Evolutionary conservation across 495 filamentous ascomycete genomes (phyloP).

Genomic region (Annulohypoxylon bovei): DNA sequence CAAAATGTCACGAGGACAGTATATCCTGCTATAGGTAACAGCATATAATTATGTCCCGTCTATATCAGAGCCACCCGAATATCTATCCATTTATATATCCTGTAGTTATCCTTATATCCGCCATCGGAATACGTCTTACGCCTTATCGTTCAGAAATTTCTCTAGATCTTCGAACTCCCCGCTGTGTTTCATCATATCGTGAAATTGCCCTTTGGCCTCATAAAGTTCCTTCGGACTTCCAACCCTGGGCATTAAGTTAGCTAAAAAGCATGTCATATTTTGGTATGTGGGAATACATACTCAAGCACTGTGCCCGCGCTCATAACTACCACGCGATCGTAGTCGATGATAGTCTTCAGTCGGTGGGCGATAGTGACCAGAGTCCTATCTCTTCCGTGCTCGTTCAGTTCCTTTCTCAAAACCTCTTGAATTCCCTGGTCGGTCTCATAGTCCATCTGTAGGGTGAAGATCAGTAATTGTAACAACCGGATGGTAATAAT

Average conservation of each 20-base stretch:
- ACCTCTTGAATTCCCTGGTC: constrained; percentile 62
- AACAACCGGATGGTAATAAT: not conserved
- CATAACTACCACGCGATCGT: constrained; percentile 62
- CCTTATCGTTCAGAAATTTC: constrained; percentile 30
- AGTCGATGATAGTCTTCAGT: constrained; percentile 61
- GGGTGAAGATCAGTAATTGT: not conserved
- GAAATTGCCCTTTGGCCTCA: constrained; percentile 55
- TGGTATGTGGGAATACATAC: constrained; percentile 31
- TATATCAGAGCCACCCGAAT: not conserved
- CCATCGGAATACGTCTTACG: not conserved
- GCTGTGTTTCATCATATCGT: constrained; percentile 61
- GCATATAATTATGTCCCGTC: not conserved
- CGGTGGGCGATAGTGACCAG: constrained; percentile 63
- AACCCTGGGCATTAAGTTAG: constrained; percentile 46
- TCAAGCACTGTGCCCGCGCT: constrained; percentile 53
- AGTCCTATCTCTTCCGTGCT: constrained; percentile 54
- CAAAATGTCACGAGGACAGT: no score
- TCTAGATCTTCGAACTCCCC: constrained; percentile 61
- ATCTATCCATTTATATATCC: not conserved
- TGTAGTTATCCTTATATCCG: not conserved
- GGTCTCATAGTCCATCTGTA: constrained; percentile 63
- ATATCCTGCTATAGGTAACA: no score
- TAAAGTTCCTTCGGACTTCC: constrained; percentile 59
- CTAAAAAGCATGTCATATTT: not conserved
- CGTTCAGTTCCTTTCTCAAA: constrained; percentile 53